Evolutionary conservation across 805 yeast genomes (phyloP).

Genomic region (Nakazawaea ishiwadae): DNA sequence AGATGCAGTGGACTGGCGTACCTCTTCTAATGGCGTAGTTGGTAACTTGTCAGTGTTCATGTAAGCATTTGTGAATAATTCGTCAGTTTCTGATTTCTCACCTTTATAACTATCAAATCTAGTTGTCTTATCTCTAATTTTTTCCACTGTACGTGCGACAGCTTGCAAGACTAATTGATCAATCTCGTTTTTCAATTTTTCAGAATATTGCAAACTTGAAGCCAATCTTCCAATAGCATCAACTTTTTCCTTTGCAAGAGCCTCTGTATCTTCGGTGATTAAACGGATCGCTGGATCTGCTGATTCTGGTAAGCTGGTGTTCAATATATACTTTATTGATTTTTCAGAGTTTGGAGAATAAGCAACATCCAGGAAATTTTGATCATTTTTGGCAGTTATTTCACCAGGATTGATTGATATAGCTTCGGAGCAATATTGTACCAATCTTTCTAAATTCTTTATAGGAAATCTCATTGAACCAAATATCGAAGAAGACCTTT

Average conservation of each 20-base stretch:
- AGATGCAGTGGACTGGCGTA: not conserved
- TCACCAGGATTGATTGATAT: slow-evolving; percentile 71
- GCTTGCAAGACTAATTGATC: slow-evolving; percentile 61
- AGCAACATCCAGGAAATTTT: slow-evolving; percentile 27
- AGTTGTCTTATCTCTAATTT: slow-evolving; percentile 34
- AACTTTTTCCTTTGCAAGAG: slow-evolving; percentile 56
- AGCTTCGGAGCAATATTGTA: slow-evolving; percentile 72
- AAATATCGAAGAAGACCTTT: slow-evolving; percentile 37
- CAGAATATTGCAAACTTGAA: slow-evolving; percentile 69
- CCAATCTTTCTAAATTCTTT: slow-evolving; percentile 50
- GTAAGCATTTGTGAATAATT: slow-evolving; percentile 36
- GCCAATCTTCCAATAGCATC: slow-evolving; percentile 67
- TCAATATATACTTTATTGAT: slow-evolving; percentile 44
- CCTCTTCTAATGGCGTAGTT: slow-evolving; percentile 16
- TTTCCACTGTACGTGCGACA: slow-evolving; percentile 58
- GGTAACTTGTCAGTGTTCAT: slow-evolving; percentile 37
- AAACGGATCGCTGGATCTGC: slow-evolving; percentile 61
- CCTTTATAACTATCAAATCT: slow-evolving; percentile 13
- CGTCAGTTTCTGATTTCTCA: slow-evolving; percentile 10
- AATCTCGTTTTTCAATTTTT: slow-evolving; percentile 73
- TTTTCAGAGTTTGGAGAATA: slow-evolving; percentile 58
- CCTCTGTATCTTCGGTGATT: slow-evolving; percentile 64
- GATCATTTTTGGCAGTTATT: slow-evolving; percentile 24
- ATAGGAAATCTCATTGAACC: slow-evolving; percentile 51
- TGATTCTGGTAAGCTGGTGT: slow-evolving; percentile 38